Evolutionary conservation across 2,329 filamentous ascomycete genomes (phyloP).

Genomic region (Microdochium bolleyi): DNA sequence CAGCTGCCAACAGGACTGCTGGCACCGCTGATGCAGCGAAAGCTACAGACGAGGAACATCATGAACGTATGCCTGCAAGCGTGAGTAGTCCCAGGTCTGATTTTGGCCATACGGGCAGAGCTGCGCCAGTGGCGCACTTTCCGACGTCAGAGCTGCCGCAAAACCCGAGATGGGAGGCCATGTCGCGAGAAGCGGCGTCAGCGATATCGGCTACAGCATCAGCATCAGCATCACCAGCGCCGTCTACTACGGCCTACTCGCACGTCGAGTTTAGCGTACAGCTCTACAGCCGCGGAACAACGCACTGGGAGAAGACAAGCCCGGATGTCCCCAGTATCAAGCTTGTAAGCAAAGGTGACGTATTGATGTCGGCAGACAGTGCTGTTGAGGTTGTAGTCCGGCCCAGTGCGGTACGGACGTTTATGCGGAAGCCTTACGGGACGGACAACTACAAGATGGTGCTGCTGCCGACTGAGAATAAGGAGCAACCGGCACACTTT

Average conservation of each 20-base stretch:
- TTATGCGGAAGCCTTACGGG: conserved; percentile 7
- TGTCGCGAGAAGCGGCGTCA: neutral
- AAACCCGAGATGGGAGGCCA: neutral
- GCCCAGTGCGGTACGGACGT: conserved; percentile 7
- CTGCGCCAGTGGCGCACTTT: neutral
- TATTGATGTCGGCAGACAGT: conserved; percentile 3
- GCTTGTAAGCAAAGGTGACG: conserved; percentile 9
- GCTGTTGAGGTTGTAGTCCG: conserved; percentile 9
- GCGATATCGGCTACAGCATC: neutral
- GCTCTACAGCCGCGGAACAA: neutral
- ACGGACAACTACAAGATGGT: conserved; percentile 7
- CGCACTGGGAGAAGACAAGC: conserved; percentile 7
- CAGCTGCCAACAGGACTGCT: neutral
- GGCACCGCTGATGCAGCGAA: neutral
- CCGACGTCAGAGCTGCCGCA: neutral
- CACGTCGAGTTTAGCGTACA: neutral
- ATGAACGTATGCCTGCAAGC: neutral
- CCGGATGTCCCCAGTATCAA: conserved; percentile 5
- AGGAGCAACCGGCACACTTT: neutral
- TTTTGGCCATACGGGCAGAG: neutral
- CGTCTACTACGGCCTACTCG: too few species aligned
- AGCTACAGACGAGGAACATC: too few species aligned
- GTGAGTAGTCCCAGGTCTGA: neutral
- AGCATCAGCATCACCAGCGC: too few species aligned
- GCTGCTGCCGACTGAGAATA: conserved; percentile 5